Evolutionary conservation across 2,329 filamentous ascomycete species (phyloP), one percentile per base, ranked within the genome.

Genomic region (Chrysoporthe cubensis): DNA sequence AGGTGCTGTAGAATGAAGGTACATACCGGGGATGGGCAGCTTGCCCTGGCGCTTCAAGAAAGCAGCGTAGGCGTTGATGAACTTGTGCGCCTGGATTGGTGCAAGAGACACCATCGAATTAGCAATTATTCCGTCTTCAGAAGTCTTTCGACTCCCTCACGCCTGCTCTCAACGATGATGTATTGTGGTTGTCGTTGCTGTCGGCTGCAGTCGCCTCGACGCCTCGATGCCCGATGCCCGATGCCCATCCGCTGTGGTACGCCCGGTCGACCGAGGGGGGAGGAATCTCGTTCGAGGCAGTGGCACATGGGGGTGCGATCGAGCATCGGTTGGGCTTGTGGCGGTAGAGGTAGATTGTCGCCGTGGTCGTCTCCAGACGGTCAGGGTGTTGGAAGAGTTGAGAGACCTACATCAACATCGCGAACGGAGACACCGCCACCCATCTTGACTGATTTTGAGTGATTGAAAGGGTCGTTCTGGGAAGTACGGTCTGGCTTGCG

Each of bases 21-120:
- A 86, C 90, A 80, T 88, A 94, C 92, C 91, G 82, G 92, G 92
- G 79, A 95, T 93, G 80, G 91, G 91, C 76, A 96, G 91, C 87
- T 95, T 95, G 85, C 93, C 93, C 87, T 96, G 92, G 79, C 92
- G 90, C 91, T 96, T 96, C 88, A 96, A 84, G 89, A 96, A 96
- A 79, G 88, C 90, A 80, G 91, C 87, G 82, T 96, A 96, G 80
- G 91, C 87, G 77, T 87, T 84, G 85, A 96, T 94, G 88, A 96
- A 96, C 86, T 94, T 93, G 83, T 94, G 91, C 83, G 92, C 91
- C 90, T 92, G 84, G 75, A 80, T 67, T 66, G 70, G 73, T 70
- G 74, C 79, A 76, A 76, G 80, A 79, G 80, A 79, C 32, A 67
- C 76, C 79, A 78, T 82, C 82, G 77, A 78, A 88, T 90, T 87